phyloP scores from a whole-genome alignment of 2,329 filamentous ascomycete genomes.

The Penicillium sp. region DNA sequence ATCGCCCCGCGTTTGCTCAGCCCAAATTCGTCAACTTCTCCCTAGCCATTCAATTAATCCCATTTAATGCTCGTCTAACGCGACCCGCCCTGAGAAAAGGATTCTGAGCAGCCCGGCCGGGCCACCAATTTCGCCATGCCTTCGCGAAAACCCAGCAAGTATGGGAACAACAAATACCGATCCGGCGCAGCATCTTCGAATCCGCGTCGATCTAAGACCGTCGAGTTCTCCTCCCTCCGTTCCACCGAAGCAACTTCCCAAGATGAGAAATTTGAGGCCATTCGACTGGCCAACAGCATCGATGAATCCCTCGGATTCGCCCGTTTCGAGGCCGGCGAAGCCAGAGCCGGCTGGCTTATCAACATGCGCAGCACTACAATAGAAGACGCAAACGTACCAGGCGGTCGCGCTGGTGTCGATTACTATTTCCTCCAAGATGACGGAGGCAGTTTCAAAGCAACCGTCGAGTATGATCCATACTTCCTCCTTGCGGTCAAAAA shows the following conservation, averaged over 20 bases:
- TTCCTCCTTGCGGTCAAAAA: constrained; percentile 89
- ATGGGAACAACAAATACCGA: constrained; percentile 61
- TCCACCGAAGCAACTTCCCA: constrained; percentile 83
- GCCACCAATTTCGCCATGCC: constrained; percentile 43
- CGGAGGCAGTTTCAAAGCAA: constrained; percentile 89
- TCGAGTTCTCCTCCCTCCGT: constrained; percentile 72
- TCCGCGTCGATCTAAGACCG: constrained; percentile 67
- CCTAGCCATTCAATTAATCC: not conserved
- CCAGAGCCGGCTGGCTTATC: constrained; percentile 86
- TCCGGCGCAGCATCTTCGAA: constrained; percentile 44
- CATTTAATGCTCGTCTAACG: constrained; percentile 27
- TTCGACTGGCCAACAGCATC: constrained; percentile 78
- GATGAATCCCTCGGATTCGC: constrained; percentile 95
- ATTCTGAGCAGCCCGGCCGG: constrained; percentile 26
- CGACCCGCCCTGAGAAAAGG: constrained; percentile 15
- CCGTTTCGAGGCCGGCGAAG: constrained; percentile 84
- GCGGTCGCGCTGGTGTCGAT: constrained; percentile 86
- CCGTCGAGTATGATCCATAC: constrained; percentile 94
- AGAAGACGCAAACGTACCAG: constrained; percentile 77
- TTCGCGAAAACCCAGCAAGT: constrained; percentile 58
- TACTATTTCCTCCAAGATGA: constrained; percentile 96
- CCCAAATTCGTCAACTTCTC: not conserved
- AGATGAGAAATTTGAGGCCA: constrained; percentile 89
- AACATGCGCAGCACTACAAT: constrained; percentile 91
- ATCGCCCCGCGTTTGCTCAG: not conserved